phyloP scores from a whole-genome alignment of 768 basidiomycete species.

The Dacryopinax spathularia region DNA sequence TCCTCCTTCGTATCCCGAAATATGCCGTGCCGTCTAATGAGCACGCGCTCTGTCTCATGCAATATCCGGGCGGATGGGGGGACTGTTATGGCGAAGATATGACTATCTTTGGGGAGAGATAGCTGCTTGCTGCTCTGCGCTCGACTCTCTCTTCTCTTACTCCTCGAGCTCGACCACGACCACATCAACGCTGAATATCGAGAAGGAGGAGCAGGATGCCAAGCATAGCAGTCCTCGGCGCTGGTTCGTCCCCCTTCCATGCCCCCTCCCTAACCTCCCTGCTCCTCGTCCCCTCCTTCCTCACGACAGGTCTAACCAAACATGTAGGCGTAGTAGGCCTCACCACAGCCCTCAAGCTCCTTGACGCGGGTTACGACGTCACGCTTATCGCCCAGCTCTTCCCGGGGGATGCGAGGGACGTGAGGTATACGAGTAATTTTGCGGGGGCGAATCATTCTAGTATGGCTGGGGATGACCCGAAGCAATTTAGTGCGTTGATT shows the following conservation, averaged over 20 bases:
- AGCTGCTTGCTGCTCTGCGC: too few species aligned
- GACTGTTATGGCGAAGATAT: too few species aligned
- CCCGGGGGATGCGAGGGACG: constrained; percentile 58
- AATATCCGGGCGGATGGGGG: too few species aligned
- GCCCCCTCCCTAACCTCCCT: too few species aligned
- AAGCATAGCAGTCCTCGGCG: background rate
- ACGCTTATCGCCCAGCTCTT: constrained; percentile 56
- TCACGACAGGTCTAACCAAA: too few species aligned
- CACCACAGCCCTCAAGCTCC: constrained; percentile 57
- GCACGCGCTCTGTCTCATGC: too few species aligned
- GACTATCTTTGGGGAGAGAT: too few species aligned
- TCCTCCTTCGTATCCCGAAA: too few species aligned
- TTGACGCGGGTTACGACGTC: constrained; percentile 50
- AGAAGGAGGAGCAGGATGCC: background rate
- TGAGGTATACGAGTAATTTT: constrained; percentile 49
- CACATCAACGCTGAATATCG: background rate
- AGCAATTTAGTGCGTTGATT: background rate
- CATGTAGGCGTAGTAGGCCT: constrained; percentile 58
- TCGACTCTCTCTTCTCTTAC: too few species aligned
- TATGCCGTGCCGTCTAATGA: too few species aligned
- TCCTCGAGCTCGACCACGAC: background rate
- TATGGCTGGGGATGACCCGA: background rate
- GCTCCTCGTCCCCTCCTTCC: too few species aligned
- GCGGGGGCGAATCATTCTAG: background rate
- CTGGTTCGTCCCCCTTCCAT: background rate